phyloP scores from a whole-genome alignment of 1,284 basidiomycete genomes.

The Trametes sp. region DNA sequence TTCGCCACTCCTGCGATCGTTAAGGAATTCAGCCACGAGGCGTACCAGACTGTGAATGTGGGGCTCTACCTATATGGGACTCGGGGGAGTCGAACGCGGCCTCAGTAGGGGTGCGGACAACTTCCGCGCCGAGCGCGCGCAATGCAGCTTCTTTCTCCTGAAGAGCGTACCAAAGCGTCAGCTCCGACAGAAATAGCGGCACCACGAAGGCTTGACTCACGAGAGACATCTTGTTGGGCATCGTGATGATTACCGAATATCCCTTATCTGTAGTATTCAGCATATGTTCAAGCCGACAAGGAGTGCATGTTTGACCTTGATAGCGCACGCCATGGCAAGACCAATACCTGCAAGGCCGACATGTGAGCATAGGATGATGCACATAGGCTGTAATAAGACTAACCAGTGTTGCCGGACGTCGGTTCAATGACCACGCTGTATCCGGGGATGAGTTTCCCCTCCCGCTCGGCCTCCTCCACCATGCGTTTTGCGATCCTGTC shows the following conservation, averaged over 20 bases:
- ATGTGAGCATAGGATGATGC: neutral
- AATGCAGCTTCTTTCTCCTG: slow-evolving; percentile 95
- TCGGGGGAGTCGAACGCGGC: slow-evolving; percentile 87
- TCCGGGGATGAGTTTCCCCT: slow-evolving; percentile 87
- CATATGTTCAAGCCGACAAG: slow-evolving; percentile 42
- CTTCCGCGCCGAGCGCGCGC: slow-evolving; percentile 91
- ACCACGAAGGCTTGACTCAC: slow-evolving; percentile 47
- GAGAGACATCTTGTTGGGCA: slow-evolving; percentile 96
- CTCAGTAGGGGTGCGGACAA: slow-evolving; percentile 93
- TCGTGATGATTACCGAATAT: slow-evolving; percentile 92
- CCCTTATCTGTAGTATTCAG: slow-evolving; percentile 89
- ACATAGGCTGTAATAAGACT: slow-evolving; percentile 33
- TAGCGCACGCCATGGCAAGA: slow-evolving; percentile 89
- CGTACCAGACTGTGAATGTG: slow-evolving; percentile 39
- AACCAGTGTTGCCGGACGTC: slow-evolving; percentile 94
- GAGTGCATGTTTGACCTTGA: slow-evolving; percentile 68
- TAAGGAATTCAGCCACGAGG: slow-evolving; percentile 85
- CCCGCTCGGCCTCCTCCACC: slow-evolving; percentile 91
- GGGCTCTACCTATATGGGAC: slow-evolving; percentile 86
- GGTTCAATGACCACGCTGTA: slow-evolving; percentile 95
- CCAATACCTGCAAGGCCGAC: slow-evolving; percentile 73
- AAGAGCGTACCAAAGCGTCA: too few species aligned
- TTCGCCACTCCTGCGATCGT: slow-evolving; percentile 85
- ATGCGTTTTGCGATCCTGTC: slow-evolving; percentile 98
- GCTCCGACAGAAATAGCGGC: too few species aligned